phyloP scores from a whole-genome alignment of 83 land plant genomes.

The Isoetes engelmannii region DNA sequence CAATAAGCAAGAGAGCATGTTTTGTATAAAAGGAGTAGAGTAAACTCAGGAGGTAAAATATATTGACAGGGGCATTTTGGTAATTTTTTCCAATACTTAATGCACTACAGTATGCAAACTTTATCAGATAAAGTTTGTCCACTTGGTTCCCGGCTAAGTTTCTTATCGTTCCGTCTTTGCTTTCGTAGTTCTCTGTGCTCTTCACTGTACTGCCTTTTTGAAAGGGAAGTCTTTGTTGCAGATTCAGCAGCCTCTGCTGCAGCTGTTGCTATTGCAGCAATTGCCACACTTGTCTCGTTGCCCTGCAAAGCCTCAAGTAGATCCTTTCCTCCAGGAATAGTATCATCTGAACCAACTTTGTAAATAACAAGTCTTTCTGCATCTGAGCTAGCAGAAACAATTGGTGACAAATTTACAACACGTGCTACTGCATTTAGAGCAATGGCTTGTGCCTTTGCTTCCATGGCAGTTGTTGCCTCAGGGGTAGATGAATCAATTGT shows the following conservation, averaged over 20 bases:
- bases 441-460: slow-evolving; percentile 21
- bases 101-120: too few relatives aligned
- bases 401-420: slow-evolving; percentile 13
- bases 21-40: too few relatives aligned
- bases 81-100: too few relatives aligned
- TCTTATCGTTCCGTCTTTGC: slow-evolving; percentile 38
- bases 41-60: too few relatives aligned
- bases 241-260: slow-evolving; percentile 23
- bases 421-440: slow-evolving; percentile 25
- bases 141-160: neutral
- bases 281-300: slow-evolving; percentile 14
- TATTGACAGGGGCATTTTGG: too few relatives aligned
- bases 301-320: slow-evolving; percentile 30
- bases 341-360: neutral
- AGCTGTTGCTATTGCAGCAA: slow-evolving; percentile 21
- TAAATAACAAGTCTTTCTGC: neutral
- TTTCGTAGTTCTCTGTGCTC: slow-evolving; percentile 36
- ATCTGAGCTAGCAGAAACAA: neutral
- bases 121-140: neutral
- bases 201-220: slow-evolving; percentile 30
- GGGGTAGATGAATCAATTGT: slow-evolving; percentile 24
- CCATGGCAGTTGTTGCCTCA: slow-evolving; percentile 20
- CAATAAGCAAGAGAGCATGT: too few relatives aligned
- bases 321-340: slow-evolving; percentile 28
- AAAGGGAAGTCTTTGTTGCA: slow-evolving; percentile 32